Percentiles rank a stretch among this genome's conserved stretches.
These are phyloP conservation scores for Ichthyophthirius multifiliis DNA, from an alignment of 169 alveolate genomes.

Conservation along the genomic window DNA sequence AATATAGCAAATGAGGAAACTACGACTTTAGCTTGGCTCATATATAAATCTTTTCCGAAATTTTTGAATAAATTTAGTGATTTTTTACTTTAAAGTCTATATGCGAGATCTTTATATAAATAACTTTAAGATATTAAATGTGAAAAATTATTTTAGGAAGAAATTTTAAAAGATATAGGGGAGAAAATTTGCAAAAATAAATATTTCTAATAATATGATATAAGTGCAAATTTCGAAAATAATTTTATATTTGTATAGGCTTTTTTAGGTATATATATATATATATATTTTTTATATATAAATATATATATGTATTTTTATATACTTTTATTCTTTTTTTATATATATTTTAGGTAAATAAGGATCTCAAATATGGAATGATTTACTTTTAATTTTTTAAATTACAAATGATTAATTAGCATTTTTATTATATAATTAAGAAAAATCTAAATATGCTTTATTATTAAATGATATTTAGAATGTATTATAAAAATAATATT, in stretches of 20 bases:
- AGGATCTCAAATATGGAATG: neutral
- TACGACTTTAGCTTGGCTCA: neutral
- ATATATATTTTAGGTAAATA: too few species aligned
- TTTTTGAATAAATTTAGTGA: neutral
- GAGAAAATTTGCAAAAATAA: neutral
- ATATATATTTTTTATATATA: neutral
- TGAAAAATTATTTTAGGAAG: neutral
- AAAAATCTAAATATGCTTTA: neutral
- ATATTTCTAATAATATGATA: neutral
- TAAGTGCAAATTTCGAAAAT: neutral
- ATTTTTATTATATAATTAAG: neutral
- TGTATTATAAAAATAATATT: neutral
- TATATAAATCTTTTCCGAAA: neutral
- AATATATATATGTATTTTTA: too few species aligned
- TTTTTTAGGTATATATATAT: neutral
- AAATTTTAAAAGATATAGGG: neutral
- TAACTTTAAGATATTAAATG: neutral
- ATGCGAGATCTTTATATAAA: neutral
- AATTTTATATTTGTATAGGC: neutral
- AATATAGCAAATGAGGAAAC: neutral
- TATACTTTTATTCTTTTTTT: too few species aligned
- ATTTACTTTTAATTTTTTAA: neutral
- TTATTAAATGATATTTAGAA: neutral
- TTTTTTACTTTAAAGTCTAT: neutral
- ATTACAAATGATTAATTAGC: neutral